Percentiles rank a stretch among this genome's conserved stretches.
Conservation (phyloP, 2,329 filamentous ascomycete species). For the Cadophora sp. region DNA sequence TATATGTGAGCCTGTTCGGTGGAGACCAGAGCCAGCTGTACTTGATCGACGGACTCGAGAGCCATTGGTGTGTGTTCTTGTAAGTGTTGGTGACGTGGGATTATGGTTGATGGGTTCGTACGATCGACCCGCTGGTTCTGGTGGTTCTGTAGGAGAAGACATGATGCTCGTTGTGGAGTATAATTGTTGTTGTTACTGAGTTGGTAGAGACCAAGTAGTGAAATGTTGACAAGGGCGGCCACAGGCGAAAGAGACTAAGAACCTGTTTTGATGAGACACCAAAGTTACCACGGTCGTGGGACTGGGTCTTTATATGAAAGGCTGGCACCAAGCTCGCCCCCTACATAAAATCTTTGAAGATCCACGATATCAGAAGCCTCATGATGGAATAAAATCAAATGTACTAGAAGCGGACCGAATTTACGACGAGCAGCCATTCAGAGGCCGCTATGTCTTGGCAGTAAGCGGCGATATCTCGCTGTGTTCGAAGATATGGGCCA, state of each 20-base stretch:
- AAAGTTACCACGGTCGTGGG: constrained; percentile 11
- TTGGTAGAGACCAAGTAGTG: neutral
- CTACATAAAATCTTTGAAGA: constrained; percentile 8
- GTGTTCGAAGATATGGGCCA: neutral
- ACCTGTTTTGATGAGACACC: constrained; percentile 1
- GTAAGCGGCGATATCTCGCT: constrained; percentile 35
- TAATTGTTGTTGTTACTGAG: neutral
- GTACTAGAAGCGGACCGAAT: constrained; percentile 22
- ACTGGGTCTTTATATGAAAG: constrained; percentile 16
- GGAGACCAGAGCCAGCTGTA: constrained; percentile 26
- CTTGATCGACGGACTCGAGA: constrained; percentile 27
- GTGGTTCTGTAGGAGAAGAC: constrained; percentile 7
- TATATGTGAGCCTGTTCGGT: constrained; percentile 26
- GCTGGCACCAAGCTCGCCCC: constrained; percentile 15
- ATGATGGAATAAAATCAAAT: constrained; percentile 9
- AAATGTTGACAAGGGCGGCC: neutral
- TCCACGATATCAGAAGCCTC: constrained; percentile 25
- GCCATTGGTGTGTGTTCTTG: constrained; percentile 24
- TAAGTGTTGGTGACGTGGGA: constrained; percentile 18
- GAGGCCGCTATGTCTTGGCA: constrained; percentile 31
- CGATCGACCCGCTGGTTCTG: constrained; percentile 10
- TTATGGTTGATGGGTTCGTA: constrained; percentile 21
- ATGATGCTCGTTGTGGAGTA: neutral
- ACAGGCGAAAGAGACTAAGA: neutral
- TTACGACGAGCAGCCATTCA: constrained; percentile 24